These are phyloP conservation scores for Boletales sp. DNA, from an alignment of 768 basidiomycete species.

Conservation along the genomic window DNA sequence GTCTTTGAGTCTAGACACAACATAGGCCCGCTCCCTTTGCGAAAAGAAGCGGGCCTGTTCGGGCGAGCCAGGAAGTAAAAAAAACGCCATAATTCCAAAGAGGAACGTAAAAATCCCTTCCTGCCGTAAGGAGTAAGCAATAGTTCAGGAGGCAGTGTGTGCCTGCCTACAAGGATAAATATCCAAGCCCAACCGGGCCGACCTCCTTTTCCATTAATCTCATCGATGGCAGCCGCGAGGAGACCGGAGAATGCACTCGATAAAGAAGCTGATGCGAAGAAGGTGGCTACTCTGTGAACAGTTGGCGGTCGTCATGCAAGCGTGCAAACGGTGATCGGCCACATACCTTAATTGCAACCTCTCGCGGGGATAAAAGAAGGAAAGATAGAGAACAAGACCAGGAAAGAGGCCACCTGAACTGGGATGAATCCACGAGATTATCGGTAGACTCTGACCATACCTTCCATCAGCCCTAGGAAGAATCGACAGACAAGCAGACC, in stretches of 20 bases:
- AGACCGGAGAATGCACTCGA: constrained; percentile 62
- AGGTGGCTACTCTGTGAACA: constrained; percentile 28
- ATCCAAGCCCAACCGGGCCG: constrained; percentile 62
- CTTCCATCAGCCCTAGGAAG: constrained; percentile 55
- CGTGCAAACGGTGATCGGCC: not conserved
- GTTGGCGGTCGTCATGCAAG: constrained; percentile 8
- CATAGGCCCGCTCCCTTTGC: constrained; percentile 45
- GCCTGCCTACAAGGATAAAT: constrained; percentile 44
- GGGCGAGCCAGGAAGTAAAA: constrained; percentile 46
- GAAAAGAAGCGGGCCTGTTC: constrained; percentile 48
- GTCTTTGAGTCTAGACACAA: constrained; percentile 26
- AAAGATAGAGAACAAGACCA: constrained; percentile 53
- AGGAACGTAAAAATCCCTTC: constrained; percentile 63
- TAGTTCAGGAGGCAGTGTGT: not conserved
- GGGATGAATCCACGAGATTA: not conserved
- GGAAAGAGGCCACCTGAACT: constrained; percentile 53
- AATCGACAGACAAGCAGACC: constrained; percentile 50
- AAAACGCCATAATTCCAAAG: constrained; percentile 50
- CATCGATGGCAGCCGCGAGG: constrained; percentile 53
- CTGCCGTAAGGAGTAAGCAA: constrained; percentile 13
- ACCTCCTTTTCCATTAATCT: constrained; percentile 50
- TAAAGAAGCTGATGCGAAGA: constrained; percentile 44
- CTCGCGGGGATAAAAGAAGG: constrained; percentile 40
- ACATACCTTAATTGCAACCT: constrained; percentile 21
- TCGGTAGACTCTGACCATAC: constrained; percentile 23